phyloP scores from a whole-genome alignment of 192 early-diverging fungal genomes.

The Coemansia sp. region DNA sequence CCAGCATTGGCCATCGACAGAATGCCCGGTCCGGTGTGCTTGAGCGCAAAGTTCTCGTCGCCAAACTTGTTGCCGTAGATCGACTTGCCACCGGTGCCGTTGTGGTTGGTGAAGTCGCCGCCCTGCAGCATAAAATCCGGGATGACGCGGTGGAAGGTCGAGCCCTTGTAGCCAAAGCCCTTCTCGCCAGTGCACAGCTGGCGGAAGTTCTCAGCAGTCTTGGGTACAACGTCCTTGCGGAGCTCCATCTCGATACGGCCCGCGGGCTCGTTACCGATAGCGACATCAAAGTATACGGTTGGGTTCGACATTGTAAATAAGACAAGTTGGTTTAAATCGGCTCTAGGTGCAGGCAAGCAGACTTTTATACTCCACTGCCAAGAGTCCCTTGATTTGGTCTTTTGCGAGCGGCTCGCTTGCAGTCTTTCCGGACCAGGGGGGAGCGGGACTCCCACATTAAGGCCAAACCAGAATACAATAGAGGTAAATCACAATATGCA shows the following conservation, averaged over 20 bases:
- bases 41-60: slow-evolving; percentile 74
- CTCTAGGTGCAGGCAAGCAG: too few relatives aligned
- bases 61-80: slow-evolving; percentile 80
- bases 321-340: too few relatives aligned
- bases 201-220: slow-evolving; percentile 94
- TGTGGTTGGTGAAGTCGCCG: slow-evolving; percentile 74
- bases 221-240: slow-evolving; percentile 79
- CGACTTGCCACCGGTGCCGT: slow-evolving; percentile 82
- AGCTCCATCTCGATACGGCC: slow-evolving; percentile 51
- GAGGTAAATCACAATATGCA: too few relatives aligned
- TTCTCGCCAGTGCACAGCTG: slow-evolving; percentile 56
- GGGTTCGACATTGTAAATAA: slow-evolving; percentile 25
- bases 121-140: slow-evolving; percentile 91
- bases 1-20: slow-evolving; percentile 85
- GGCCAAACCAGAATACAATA: too few relatives aligned
- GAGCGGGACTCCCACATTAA: too few relatives aligned
- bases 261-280: slow-evolving; percentile 20
- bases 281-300: slow-evolving; percentile 53
- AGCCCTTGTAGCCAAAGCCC: slow-evolving; percentile 62
- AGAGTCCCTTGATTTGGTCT: too few relatives aligned
- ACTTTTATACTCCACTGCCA: too few relatives aligned
- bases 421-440: too few relatives aligned
- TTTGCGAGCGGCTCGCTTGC: too few relatives aligned
- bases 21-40: slow-evolving; percentile 65
- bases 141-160: slow-evolving; percentile 85